Evolutionary conservation across 306 rosid species (phyloP), one percentile per base, ranked within the genome.

Genomic region (Malus asiatica): DNA sequence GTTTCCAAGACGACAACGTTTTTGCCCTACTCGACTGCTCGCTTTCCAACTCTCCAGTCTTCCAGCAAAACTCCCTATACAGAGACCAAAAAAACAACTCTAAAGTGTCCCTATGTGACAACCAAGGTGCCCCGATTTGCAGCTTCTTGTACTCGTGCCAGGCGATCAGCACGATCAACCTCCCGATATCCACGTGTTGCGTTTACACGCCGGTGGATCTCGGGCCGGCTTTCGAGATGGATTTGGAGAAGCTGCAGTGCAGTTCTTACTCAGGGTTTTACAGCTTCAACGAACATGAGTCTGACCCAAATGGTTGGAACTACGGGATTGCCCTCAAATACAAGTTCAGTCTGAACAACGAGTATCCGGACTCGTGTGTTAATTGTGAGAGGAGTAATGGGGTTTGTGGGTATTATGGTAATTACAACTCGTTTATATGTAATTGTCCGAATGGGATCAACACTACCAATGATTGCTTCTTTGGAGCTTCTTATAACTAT

Each of bases 171-270:
- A 86, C 80, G 3, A 83, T 87, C 62, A 90, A 86, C 30, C 80
- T 87, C 2, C 97, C 97, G 8, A 84, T 89, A 53, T 82, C 93
- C 1, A 77, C 93, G 4, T 93, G 98, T 30, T 93, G 98, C 14
- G 92, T 91, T 73, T 93, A 93, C 75, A 75, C 97, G 0, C 98
- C 98, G 0, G 90, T 93, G 23, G 89, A 93, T 80, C 89, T 90
- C 1, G 98, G 98, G 11, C 98, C 98, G 0, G 46, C 94, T 0
- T 93, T 88, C 35, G 88, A 88, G 15, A 91, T 93, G 97, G 93
- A 91, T 72, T 85, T 93, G 80, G 84, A 91, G 88, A 89, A 87
- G 80, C 80, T 93, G 51, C 86, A 91, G 55, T 93, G 98, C 61
- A 25, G 87, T 73, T 93, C 97, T 0, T 93, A 93, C 73, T 83